Evolutionary conservation across 1,139 yeast species (phyloP), one percentile per base, ranked within the genome.

Genomic region (Diutina mesorugosa): DNA sequence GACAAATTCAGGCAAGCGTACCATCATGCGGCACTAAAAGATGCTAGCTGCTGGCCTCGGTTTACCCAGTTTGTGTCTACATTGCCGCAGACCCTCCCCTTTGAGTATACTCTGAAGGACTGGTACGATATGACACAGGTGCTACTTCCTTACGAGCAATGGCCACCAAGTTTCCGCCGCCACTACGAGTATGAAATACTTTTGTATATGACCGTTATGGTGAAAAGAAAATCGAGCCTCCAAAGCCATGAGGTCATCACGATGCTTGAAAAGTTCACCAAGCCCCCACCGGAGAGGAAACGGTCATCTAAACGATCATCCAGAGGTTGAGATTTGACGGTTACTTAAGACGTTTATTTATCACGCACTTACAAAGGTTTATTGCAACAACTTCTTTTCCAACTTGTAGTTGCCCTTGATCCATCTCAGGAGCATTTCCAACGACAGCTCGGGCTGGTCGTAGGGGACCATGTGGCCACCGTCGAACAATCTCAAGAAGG

Each of bases 381-480:
- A 30, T 5, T 16, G 38, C 38, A 48, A 30, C 41, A 48, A 30
- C 41, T 48, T 48, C 52, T 48, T 48, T 45, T 45, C 55, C 28
- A 53, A 41, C 45, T 29, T 32, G 48, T 53, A 62, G 59, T 76
- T 78, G 57, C 79, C 79, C 54, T 64, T 57, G 58, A 74, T 59
- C 80, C 80, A 76, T 66, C 76, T 69, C 67, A 75, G 74, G 56
- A 76, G 73, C 79, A 77, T 73, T 57, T 73, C 80, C 60, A 76
- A 69, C 14, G 79, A 65, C 61, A 67, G 70, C 60, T 72, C 74
- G 29, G 80, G 79, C 66, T 77, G 80, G 65, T 76, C 78, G 59
- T 63, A 73, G 30, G 96, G 96, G 60, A 83, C 88, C 89, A 84
- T 83, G 68, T 84, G 90, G 28, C 89, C 89, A 58, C 86, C 88